Percentiles rank a stretch among this genome's conserved stretches.
Evolutionary conservation across 495 filamentous ascomycete species (phyloP).

Genomic region (Penicillium ochrochloron): DNA sequence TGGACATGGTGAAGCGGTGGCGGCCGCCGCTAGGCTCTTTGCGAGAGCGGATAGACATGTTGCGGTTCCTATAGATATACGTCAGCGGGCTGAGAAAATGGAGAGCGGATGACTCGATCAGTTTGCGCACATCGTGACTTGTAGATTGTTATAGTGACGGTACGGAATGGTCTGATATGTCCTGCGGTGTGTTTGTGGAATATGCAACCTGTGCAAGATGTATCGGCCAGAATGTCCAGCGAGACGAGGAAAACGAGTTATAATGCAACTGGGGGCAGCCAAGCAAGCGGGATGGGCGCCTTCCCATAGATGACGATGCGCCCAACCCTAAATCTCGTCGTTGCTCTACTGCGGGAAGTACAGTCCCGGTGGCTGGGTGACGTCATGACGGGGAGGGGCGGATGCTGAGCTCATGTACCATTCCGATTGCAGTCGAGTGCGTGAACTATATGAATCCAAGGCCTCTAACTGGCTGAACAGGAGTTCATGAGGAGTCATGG

Average conservation of each 20-base stretch:
- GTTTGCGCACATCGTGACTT: conserved; percentile 11
- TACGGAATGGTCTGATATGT: conserved; percentile 2
- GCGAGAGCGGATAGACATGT: conserved; percentile 64
- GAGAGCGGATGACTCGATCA: not conserved
- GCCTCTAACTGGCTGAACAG: not conserved
- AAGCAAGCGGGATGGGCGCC: conserved; percentile 13
- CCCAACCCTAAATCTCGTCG: conserved; percentile 25
- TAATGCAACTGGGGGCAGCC: not conserved
- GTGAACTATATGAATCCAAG: conserved; percentile 10
- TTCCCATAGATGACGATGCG: conserved; percentile 36
- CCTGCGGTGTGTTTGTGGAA: conserved; percentile 11
- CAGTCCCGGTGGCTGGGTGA: conserved; percentile 30
- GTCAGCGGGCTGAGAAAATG: conserved; percentile 4
- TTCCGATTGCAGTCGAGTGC: conserved; percentile 27
- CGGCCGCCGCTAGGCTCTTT: conserved; percentile 46
- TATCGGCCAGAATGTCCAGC: not conserved
- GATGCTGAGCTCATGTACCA: conserved; percentile 22
- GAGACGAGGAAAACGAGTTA: conserved; percentile 4
- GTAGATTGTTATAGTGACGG: not conserved
- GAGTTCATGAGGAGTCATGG: not conserved
- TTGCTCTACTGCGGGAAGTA: conserved; percentile 21
- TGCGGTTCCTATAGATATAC: conserved; percentile 56
- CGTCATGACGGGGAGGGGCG: conserved; percentile 36
- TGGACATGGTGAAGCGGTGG: conserved; percentile 76
- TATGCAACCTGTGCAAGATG: conserved; percentile 4